phyloP scores from a whole-genome alignment of 495 filamentous ascomycete genomes.

The Penicillium maclennaniae region DNA sequence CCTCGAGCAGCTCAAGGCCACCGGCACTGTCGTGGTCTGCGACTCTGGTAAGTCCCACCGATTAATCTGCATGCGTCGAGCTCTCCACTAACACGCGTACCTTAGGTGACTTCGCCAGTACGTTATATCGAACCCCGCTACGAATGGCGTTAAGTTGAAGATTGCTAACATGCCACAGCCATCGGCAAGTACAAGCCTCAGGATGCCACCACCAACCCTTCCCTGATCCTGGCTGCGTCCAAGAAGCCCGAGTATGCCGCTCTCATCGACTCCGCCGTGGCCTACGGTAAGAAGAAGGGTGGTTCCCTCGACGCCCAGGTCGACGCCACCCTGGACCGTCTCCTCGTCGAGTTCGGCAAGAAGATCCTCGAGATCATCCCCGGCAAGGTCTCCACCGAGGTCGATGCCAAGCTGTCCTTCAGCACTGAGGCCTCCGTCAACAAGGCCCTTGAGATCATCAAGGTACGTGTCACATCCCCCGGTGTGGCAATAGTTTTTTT shows the following conservation, averaged over 20 bases:
- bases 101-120: slow-evolving; percentile 75
- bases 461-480: slow-evolving; percentile 52
- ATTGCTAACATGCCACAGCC: slow-evolving; percentile 50
- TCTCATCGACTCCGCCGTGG: slow-evolving; percentile 83
- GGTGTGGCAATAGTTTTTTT: background rate
- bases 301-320: slow-evolving; percentile 67
- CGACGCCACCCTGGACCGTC: slow-evolving; percentile 79
- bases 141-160: background rate
- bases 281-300: slow-evolving; percentile 74
- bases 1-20: slow-evolving; percentile 95
- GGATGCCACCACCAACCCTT: slow-evolving; percentile 99
- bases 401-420: slow-evolving; percentile 96
- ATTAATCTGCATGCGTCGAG: slow-evolving; percentile 11
- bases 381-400: slow-evolving; percentile 97
- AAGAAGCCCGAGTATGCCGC: slow-evolving; percentile 97
- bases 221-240: slow-evolving; percentile 92
- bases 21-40: slow-evolving; percentile 94
- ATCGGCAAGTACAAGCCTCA: slow-evolving; percentile 99
- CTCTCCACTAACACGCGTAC: slow-evolving; percentile 14
- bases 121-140: slow-evolving; percentile 28
- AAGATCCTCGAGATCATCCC: slow-evolving; percentile 96
- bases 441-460: slow-evolving; percentile 96
- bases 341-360: slow-evolving; percentile 96
- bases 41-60: slow-evolving; percentile 73
- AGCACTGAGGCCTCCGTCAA: slow-evolving; percentile 86